These are phyloP conservation scores for Endoconidiophora polonica DNA, from an alignment of 2,329 filamentous ascomycete genomes.

Conservation along the genomic window DNA sequence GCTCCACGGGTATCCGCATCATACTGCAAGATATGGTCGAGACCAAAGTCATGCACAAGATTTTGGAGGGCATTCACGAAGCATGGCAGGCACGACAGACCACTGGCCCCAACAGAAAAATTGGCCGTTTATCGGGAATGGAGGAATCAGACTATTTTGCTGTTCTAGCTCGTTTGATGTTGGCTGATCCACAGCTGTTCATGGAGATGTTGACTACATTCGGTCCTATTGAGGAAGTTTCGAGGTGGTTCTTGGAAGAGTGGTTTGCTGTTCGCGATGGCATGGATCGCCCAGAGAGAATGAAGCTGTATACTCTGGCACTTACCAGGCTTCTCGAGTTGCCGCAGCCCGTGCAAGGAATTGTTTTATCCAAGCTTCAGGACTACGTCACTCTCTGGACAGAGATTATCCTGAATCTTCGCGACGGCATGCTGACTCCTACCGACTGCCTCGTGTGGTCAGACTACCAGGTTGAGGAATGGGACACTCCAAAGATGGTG, in stretches of 20 bases:
- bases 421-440: constrained; percentile 38
- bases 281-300: constrained; percentile 46
- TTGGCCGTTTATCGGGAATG: constrained; percentile 52
- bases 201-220: constrained; percentile 36
- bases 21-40: constrained; percentile 49
- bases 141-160: constrained; percentile 75
- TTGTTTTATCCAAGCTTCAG: constrained; percentile 47
- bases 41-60: constrained; percentile 42
- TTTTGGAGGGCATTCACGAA: constrained; percentile 50
- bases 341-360: constrained; percentile 36
- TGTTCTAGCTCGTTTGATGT: constrained; percentile 60
- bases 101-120: constrained; percentile 59
- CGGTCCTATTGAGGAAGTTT: constrained; percentile 32
- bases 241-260: constrained; percentile 41
- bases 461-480: constrained; percentile 28
- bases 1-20: constrained; percentile 41
- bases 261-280: constrained; percentile 56
- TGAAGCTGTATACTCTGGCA: constrained; percentile 58
- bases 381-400: constrained; percentile 65
- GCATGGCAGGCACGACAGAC: constrained; percentile 62
- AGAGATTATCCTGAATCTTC: constrained; percentile 47
- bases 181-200: constrained; percentile 56
- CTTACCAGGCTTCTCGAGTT: constrained; percentile 57
- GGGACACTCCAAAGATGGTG: constrained; percentile 38
- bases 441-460: constrained; percentile 36